phyloP scores from a whole-genome alignment of 1,284 basidiomycete genomes.

The Limonomyces culmigenus region DNA sequence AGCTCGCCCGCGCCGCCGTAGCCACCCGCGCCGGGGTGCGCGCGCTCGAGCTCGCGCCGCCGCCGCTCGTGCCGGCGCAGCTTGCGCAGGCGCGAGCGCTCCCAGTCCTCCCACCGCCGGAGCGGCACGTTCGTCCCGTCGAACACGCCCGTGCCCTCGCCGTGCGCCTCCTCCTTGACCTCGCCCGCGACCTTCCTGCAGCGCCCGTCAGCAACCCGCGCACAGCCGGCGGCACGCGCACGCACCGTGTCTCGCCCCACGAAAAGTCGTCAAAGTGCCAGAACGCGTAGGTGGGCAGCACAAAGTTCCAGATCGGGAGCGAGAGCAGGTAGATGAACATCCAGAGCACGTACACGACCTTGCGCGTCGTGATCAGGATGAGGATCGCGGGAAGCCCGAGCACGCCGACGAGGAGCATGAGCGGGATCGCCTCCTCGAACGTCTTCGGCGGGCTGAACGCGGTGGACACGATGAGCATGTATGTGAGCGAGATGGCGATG shows the following conservation, averaged over 20 bases:
- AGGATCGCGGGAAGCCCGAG: slow-evolving; percentile 88
- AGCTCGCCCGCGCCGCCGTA: too few species aligned
- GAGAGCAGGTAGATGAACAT: slow-evolving; percentile 92
- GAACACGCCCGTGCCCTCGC: slow-evolving; percentile 39
- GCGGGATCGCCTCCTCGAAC: slow-evolving; percentile 89
- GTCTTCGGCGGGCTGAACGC: slow-evolving; percentile 66
- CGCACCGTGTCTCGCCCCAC: slow-evolving; percentile 92
- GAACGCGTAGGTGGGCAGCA: slow-evolving; percentile 89
- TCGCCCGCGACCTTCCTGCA: slow-evolving; percentile 88
- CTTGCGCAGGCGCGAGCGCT: slow-evolving; percentile 89
- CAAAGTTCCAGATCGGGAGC: slow-evolving; percentile 90
- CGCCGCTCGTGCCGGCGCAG: slow-evolving; percentile 79
- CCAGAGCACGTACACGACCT: slow-evolving; percentile 94
- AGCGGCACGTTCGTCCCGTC: slow-evolving; percentile 62
- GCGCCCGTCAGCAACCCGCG: slow-evolving; percentile 5
- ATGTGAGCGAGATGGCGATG: slow-evolving; percentile 86
- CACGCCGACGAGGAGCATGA: slow-evolving; percentile 79
- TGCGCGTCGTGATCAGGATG: slow-evolving; percentile 87
- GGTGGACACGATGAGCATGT: slow-evolving; percentile 74
- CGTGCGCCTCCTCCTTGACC: slow-evolving; percentile 49
- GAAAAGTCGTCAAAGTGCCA: slow-evolving; percentile 99
- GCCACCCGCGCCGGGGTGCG: slow-evolving; percentile 49
- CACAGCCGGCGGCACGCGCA: slow-evolving; percentile 4
- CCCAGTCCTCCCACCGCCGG: slow-evolving; percentile 99
- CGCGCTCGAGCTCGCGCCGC: slow-evolving; percentile 61